Base-by-base conservation (phyloP, 345 rosid genomes). In the Xanthoceras sorbifolium region DNA sequence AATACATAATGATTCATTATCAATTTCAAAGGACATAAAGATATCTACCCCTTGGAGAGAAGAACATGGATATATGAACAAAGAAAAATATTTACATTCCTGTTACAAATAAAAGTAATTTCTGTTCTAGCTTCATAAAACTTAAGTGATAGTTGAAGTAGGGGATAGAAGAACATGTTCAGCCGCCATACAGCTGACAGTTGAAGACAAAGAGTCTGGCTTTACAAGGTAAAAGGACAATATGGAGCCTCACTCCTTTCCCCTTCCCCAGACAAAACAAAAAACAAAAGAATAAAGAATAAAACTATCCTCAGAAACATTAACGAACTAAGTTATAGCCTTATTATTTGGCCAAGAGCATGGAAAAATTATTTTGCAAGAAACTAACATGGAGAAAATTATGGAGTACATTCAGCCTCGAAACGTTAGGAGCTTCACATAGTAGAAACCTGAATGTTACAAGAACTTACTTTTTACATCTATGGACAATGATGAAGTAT, bases 381-480 rank as follows among this genome's bases (percentile, higher is more conserved):
- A 72, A 59, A 59, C 17, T 29, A 31, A 71, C 29, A 32, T 22
- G 54, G 48, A 57, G 48, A 71, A 72, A 72, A 38, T n/a, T 60
- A 20, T 11, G 55, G 9, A 36, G 36, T 36, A 22, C 67, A 59
- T 25, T 18, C 0, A 20, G 11, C 29, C 32, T 25, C 46, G 59
- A 74, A 46, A 18, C 15, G 31, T 48, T 38, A 20, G 32, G 62
- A 29, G 18, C 28, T 29, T 23, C 17, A 32, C 59, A 32, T 1
- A 1, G 28, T 14, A 9, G 54, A 44, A 14, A 36, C 48, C 32
- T 23, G 50, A 17, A 17, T 36, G 54, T 12, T 25, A 29, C 63
- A 66, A 46, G 63, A 75, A 77, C 80, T 76, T 80, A 85, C 92
- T 54, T 76, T 85, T 86, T 59, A 77, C 66, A 78, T 82, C 84